phyloP scores from a whole-genome alignment of 2,329 filamentous ascomycete genomes.

The Salinomyces thailandicus region DNA sequence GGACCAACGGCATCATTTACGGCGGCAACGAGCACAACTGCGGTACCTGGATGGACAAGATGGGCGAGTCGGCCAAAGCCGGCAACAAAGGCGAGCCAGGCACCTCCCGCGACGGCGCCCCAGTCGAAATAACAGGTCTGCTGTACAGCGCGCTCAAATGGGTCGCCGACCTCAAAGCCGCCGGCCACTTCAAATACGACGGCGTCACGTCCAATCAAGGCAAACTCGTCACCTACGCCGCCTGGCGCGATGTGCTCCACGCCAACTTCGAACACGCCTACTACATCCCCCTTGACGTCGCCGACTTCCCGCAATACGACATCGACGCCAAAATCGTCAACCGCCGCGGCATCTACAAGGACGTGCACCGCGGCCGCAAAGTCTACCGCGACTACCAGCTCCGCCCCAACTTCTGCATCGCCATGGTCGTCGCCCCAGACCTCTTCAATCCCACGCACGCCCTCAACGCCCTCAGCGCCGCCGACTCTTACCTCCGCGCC shows the following conservation, averaged over 20 bases:
- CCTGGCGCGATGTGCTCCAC: slow-evolving; percentile 74
- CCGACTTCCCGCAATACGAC: slow-evolving; percentile 67
- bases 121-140: slow-evolving; percentile 88
- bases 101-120: slow-evolving; percentile 91
- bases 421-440: slow-evolving; percentile 85
- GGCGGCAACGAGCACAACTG: slow-evolving; percentile 93
- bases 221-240: slow-evolving; percentile 54
- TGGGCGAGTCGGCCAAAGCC: slow-evolving; percentile 92
- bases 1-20: slow-evolving; percentile 81
- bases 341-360: slow-evolving; percentile 94
- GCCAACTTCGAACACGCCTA: slow-evolving; percentile 86
- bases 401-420: slow-evolving; percentile 85
- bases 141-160: slow-evolving; percentile 82
- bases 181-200: slow-evolving; percentile 61
- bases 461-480: slow-evolving; percentile 65
- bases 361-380: slow-evolving; percentile 85
- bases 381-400: slow-evolving; percentile 97
- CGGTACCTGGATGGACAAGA: slow-evolving; percentile 99
- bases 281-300: slow-evolving; percentile 62
- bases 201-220: slow-evolving; percentile 48
- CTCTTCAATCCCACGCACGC: slow-evolving; percentile 75
- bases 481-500: slow-evolving; percentile 69
- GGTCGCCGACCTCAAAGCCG: slow-evolving; percentile 56
- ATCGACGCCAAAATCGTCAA: slow-evolving; percentile 72
- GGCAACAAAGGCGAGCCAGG: slow-evolving; percentile 88